Percentiles rank a stretch among this genome's conserved stretches.
Evolutionary conservation across 2,329 filamentous ascomycete genomes (phyloP).

Genomic region (Diplodia scrobiculata): DNA sequence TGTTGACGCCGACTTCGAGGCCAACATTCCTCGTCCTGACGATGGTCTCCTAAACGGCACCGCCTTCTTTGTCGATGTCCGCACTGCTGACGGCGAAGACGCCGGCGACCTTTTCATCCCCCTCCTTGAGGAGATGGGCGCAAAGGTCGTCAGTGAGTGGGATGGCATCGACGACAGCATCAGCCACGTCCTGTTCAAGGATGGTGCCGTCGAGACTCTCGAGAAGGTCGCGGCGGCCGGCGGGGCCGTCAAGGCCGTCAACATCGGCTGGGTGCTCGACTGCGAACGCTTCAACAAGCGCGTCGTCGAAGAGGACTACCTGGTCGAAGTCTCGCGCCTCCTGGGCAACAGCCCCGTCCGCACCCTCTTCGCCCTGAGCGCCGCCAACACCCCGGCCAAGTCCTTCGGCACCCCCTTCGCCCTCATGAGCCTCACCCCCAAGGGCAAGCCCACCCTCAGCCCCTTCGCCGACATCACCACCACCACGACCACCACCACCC

Average conservation of each 20-base stretch:
- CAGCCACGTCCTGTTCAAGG: slow-evolving; percentile 89
- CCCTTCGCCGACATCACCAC: slow-evolving; percentile 22
- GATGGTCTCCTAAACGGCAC: slow-evolving; percentile 57
- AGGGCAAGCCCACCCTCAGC: slow-evolving; percentile 36
- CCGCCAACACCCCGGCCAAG: slow-evolving; percentile 32
- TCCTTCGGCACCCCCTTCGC: slow-evolving; percentile 30
- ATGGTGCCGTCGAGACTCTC: slow-evolving; percentile 76
- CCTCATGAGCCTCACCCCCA: slow-evolving; percentile 33
- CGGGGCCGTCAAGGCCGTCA: slow-evolving; percentile 73
- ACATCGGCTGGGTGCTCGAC: slow-evolving; percentile 84
- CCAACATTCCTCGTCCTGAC: slow-evolving; percentile 35
- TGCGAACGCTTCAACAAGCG: slow-evolving; percentile 42
- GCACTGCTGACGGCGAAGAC: slow-evolving; percentile 72
- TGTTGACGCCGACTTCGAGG: slow-evolving; percentile 30
- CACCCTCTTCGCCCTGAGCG: slow-evolving; percentile 26
- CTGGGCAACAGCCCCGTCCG: slow-evolving; percentile 31
- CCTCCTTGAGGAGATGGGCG: slow-evolving; percentile 77
- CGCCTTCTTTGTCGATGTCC: slow-evolving; percentile 80
- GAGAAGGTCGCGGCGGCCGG: slow-evolving; percentile 74
- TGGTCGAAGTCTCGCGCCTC: slow-evolving; percentile 36
- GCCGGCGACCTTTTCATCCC: slow-evolving; percentile 72
- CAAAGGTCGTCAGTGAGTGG: slow-evolving; percentile 75
- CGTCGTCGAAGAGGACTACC: slow-evolving; percentile 41
- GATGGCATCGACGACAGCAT: slow-evolving; percentile 72
- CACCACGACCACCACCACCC: background rate